These are phyloP conservation scores for Mortierella sp. DNA, from an alignment of 371 early-diverging fungal genomes.

Conservation along the genomic window DNA sequence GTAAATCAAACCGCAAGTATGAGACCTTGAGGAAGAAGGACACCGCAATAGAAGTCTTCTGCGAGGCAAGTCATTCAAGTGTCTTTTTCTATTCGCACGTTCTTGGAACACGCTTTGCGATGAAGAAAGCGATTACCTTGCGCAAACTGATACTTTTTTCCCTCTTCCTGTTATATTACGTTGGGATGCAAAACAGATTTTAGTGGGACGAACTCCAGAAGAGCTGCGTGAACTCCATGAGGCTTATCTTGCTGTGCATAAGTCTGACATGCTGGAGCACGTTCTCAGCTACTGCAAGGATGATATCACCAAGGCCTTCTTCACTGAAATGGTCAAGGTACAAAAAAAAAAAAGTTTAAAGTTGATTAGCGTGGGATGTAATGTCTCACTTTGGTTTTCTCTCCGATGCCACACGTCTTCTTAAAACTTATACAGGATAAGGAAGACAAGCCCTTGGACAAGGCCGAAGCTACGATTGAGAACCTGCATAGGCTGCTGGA, in stretches of 20 bases:
- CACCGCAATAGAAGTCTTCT: constrained; percentile 39
- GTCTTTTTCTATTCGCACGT: neutral
- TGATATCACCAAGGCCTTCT: constrained; percentile 27
- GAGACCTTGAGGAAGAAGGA: constrained; percentile 48
- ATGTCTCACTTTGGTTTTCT: neutral
- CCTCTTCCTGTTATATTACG: neutral
- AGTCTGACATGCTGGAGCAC: constrained; percentile 18
- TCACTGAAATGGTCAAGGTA: constrained; percentile 34
- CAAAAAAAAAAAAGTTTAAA: neutral
- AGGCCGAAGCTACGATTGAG: constrained; percentile 18
- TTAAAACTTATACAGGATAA: constrained; percentile 21
- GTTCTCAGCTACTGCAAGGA: constrained; percentile 21
- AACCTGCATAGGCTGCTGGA: constrained; percentile 21
- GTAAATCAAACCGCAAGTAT: constrained; percentile 44
- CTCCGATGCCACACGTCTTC: too few species aligned
- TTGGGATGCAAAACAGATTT: constrained; percentile 22
- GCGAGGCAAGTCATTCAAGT: constrained; percentile 27
- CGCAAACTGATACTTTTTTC: neutral
- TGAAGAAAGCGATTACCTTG: too few species aligned
- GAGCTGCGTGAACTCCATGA: constrained; percentile 42
- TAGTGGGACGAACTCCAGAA: constrained; percentile 41
- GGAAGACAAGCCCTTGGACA: constrained; percentile 34
- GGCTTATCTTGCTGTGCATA: constrained; percentile 23
- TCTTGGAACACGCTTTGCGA: too few species aligned
- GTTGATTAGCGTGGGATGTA: neutral